Base-by-base conservation (phyloP, 179 eudicot genomes). In the Vitellaria paradoxa region DNA sequence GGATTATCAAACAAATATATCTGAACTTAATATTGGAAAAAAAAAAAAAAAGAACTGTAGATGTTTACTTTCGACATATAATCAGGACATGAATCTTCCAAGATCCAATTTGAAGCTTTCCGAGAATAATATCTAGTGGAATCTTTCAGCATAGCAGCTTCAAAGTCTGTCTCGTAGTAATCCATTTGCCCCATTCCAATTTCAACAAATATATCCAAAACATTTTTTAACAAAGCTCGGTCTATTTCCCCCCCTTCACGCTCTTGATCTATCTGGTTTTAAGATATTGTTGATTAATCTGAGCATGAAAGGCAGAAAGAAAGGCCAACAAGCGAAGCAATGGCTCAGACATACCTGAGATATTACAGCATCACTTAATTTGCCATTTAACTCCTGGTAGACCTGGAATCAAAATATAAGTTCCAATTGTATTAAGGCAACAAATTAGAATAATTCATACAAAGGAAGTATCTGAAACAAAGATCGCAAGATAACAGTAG, bases 211-310 rank as follows among this genome's bases (percentile, higher is more conserved):
- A 95, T 88, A 73, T 87, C 97, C 63, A 93, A 78, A 5, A 89
- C 97, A 84, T 95, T 95, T 85, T 93, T 95, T 55, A 95, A 76
- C 24, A 95, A 84, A 57, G 91, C 91, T 62, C 95, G 86, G 75
- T 93, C 98, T 69, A 93, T 89, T 82, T 90, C 95, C 74, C 84
- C 95, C 72, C 98, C 97, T 76, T 93, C 97, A 37, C 99, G 90
- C 85, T 95, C 98, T 82, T 81, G 86, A 70, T 88, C 86, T 83
- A 91, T 90, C 97, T 93, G 81, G 53, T 73, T 40, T 78, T 40
- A 73, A 81, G 61, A 63, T 24, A 23, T 18, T 40, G 5, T 13
- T 45, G n/a, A 56, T n/a, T 53, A 74, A 67, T 3, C 56, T 42
- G 17, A 62, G 53, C 37, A 63, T 30, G 26, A 18, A 55, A 45